phyloP scores from a whole-genome alignment of 257 asterid genomes.

The Salvia hispanica region DNA sequence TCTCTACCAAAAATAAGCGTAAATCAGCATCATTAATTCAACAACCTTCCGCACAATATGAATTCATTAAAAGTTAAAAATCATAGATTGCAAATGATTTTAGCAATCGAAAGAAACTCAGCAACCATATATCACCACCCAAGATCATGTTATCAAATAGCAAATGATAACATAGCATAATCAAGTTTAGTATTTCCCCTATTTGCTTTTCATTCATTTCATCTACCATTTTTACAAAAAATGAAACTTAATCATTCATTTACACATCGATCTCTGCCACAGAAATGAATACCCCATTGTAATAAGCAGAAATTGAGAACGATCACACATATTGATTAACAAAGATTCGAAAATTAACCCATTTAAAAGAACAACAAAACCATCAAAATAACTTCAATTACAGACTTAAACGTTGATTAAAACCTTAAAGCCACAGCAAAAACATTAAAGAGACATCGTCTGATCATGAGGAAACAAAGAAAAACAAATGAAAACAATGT shows the following conservation, averaged over 20 bases:
- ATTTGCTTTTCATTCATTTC: no score
- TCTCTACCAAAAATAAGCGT: neutral
- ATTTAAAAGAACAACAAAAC: slow-evolving; percentile 12
- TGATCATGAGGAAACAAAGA: neutral
- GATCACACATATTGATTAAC: neutral
- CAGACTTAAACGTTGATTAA: no score
- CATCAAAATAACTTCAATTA: neutral
- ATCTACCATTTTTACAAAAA: no score
- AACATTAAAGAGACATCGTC: no score
- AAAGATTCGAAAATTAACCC: neutral
- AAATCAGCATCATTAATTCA: neutral
- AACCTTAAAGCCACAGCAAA: no score
- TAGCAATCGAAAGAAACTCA: neutral
- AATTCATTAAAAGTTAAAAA: neutral
- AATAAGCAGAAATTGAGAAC: neutral
- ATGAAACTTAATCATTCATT: no score
- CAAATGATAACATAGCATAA: neutral
- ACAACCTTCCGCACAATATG: slow-evolving; percentile 11
- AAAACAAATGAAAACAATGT: no score
- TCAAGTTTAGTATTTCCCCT: no score
- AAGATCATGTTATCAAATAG: neutral
- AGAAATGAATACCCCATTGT: neutral
- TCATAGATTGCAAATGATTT: neutral
- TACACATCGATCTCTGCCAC: no score
- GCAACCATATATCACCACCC: slow-evolving; percentile 8